Percentiles rank a stretch among this genome's conserved stretches.
phyloP scores from a whole-genome alignment of 192 early-diverging fungal species.

The Umbelopsis ramanniana region DNA sequence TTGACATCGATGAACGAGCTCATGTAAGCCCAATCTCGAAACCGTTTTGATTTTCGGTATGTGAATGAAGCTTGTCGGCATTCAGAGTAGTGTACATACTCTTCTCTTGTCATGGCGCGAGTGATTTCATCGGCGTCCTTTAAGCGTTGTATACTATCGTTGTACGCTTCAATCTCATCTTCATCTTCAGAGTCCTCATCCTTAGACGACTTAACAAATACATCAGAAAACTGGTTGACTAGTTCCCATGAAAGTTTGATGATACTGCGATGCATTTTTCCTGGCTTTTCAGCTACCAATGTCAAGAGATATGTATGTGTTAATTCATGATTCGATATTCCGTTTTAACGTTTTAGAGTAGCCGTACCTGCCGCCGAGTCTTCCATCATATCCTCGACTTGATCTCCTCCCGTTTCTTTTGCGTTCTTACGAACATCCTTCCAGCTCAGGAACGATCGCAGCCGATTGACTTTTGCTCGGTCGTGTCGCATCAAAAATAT shows the following conservation, averaged over 20 bases:
- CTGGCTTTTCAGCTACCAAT: conserved; percentile 40
- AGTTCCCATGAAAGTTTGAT: conserved; percentile 96
- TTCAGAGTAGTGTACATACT: conserved; percentile 98
- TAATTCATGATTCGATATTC: neutral
- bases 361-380: conserved; percentile 57
- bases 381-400: conserved; percentile 58
- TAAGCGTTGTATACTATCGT: conserved; percentile 85
- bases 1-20: conserved; percentile 85
- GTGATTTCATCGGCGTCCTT: conserved; percentile 92
- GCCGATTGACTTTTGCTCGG: conserved; percentile 87
- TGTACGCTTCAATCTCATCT: conserved; percentile 89
- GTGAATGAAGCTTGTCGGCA: conserved; percentile 98
- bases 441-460: conserved; percentile 91
- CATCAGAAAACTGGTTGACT: conserved; percentile 75
- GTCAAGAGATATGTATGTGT: neutral
- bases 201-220: conserved; percentile 31
- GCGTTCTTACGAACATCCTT: conserved; percentile 95
- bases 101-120: conserved; percentile 93
- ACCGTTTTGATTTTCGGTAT: conserved; percentile 91
- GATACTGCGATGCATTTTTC: conserved; percentile 64
- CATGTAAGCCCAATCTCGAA: conserved; percentile 97
- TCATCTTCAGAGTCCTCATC: conserved; percentile 84
- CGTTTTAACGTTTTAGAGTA: neutral
- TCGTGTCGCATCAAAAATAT: conserved; percentile 98
- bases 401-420: conserved; percentile 75